phyloP scores from a whole-genome alignment of 2,329 filamentous ascomycete genomes.

The Moelleriella libera region DNA sequence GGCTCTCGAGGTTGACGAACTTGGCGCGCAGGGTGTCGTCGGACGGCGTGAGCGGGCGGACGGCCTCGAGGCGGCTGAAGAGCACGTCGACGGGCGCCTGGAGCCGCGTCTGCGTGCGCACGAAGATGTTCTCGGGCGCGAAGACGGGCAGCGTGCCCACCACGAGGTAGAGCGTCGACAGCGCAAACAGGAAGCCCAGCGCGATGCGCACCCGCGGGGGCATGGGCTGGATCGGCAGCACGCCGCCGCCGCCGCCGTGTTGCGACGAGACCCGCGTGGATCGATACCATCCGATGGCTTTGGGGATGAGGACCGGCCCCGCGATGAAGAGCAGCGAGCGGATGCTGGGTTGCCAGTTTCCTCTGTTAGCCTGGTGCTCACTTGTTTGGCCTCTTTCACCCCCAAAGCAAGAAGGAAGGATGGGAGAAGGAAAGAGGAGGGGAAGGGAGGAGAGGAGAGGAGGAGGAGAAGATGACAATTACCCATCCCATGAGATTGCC shows the following conservation, averaged over 20 bases:
- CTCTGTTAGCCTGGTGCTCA: background rate
- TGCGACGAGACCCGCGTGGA: constrained; percentile 11
- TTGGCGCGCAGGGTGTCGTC: constrained; percentile 55
- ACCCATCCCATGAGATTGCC: constrained; percentile 7
- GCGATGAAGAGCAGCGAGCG: constrained; percentile 46
- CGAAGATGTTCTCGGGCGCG: constrained; percentile 71
- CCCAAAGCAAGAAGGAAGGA: background rate
- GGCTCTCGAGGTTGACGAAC: constrained; percentile 56
- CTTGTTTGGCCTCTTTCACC: background rate
- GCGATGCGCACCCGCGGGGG: constrained; percentile 39
- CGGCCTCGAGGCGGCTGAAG: constrained; percentile 55
- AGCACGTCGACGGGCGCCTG: constrained; percentile 76
- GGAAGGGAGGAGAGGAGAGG: too few species aligned
- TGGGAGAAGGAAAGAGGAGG: too few species aligned
- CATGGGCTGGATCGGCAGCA: constrained; percentile 39
- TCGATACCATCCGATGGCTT: constrained; percentile 50
- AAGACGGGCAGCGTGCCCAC: constrained; percentile 52
- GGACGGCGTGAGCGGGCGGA: constrained; percentile 37
- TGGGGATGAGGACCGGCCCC: constrained; percentile 58
- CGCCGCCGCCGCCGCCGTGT: constrained; percentile 13
- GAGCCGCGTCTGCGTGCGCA: constrained; percentile 62
- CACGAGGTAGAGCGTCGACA: constrained; percentile 26
- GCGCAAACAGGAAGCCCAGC: constrained; percentile 43
- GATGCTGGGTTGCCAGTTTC: constrained; percentile 21
- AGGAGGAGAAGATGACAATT: background rate